Evolutionary conservation across 495 filamentous ascomycete species (phyloP), one percentile per base, ranked within the genome.

Genomic region (Penicillium roqueforti): DNA sequence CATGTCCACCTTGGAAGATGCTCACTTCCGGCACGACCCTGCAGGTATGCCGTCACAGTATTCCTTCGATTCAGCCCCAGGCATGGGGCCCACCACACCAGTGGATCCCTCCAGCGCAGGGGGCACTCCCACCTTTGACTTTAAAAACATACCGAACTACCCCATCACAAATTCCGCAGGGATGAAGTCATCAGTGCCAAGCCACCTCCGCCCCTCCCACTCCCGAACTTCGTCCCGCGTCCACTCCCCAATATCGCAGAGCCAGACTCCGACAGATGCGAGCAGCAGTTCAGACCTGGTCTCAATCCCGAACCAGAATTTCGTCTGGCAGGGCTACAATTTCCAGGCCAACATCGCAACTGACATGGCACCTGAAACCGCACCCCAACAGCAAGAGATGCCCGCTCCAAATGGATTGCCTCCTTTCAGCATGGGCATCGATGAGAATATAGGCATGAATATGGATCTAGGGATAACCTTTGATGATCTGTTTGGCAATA

Each of bases 1-100:
- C 2, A 81, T 92, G 73, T 86, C 79, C 3, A 83, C 77, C 1
- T 70, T 86, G 40, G 83, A 86, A 56, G 74, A 79, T 52, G 69
- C 68, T 31, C 76, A 79, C 52, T 76, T 77, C 63, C 53, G 65
- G n/a, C 60, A 71, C 23, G 70, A 71, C 37, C 56, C 32, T 5
- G 6, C 50, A 6, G 59, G 55, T 13, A 37, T 62, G 5, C 23
- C 48, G 5, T 56, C 63, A 6, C 47, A 60, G 13, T 60, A 60
- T 32, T 23, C 56, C 38, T 60, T 60, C 25, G 58, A 66, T 18
- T 40, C 55, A 5, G 20, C 58, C 51, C 11, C 54, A 16, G 47
- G 52, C 16, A 59, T 70, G 29, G 47, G 54, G 0, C 48, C 66
- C 10, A 52, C 58, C 7, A 51, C 68, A 18, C 56, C 61, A 9